These are phyloP conservation scores for Croton setiger DNA, from an alignment of 441 rosid genomes.

Conservation along the genomic window DNA sequence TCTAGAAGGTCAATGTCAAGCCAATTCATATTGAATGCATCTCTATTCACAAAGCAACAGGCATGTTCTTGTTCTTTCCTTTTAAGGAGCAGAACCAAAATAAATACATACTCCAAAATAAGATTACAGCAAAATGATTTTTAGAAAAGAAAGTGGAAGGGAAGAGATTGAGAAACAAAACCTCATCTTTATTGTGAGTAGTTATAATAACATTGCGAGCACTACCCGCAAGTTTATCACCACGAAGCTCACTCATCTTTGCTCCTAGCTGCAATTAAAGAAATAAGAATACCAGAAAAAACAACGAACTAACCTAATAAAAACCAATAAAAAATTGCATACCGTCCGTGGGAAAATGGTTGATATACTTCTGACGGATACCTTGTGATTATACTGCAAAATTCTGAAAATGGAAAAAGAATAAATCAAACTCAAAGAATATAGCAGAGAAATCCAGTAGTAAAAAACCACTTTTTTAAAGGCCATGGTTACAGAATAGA, in stretches of 20 bases:
- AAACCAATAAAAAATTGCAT: not conserved
- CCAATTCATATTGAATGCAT: too few species aligned
- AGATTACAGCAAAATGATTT: not conserved
- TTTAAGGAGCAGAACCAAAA: too few species aligned
- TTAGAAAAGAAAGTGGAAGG: not conserved
- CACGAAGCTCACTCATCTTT: constrained; percentile 11
- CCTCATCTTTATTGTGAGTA: constrained; percentile 5
- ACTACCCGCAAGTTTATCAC: constrained; percentile 6
- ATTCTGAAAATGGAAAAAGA: not conserved
- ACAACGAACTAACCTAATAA: not conserved
- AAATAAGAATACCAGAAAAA: not conserved
- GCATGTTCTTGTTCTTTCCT: too few species aligned
- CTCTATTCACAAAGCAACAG: too few species aligned
- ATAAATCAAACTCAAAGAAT: not conserved
- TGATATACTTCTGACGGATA: not conserved
- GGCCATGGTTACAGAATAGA: not conserved
- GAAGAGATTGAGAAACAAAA: not conserved
- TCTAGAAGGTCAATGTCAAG: too few species aligned
- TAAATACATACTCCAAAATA: too few species aligned
- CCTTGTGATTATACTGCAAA: not conserved
- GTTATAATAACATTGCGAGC: constrained; percentile 11
- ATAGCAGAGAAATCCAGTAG: not conserved
- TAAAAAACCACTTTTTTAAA: constrained; percentile 1
- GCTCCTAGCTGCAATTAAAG: constrained; percentile 15
- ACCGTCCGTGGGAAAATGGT: not conserved